Conservation (phyloP, 2,329 filamentous ascomycete genomes). For the Aspergillus sp. region DNA sequence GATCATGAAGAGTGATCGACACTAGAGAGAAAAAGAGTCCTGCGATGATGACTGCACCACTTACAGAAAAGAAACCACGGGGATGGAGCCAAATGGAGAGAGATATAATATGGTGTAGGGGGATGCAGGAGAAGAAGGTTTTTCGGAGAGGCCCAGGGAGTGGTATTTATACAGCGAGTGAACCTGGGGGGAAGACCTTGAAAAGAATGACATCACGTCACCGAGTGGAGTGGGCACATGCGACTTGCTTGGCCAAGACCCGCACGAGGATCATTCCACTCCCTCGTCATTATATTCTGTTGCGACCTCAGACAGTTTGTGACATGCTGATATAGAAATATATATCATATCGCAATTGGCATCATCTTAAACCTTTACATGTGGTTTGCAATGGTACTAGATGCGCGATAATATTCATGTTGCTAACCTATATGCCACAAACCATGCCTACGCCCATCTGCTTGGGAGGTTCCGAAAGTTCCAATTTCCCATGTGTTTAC, state of each 20-base stretch:
- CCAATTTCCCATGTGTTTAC: no score
- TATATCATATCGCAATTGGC: no score
- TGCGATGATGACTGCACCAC: background rate
- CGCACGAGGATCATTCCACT: background rate
- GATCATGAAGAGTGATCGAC: background rate
- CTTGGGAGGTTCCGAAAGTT: no score
- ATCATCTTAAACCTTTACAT: no score
- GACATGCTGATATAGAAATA: no score
- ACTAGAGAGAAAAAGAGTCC: background rate
- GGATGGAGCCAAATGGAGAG: background rate
- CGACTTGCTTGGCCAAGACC: conserved; percentile 14
- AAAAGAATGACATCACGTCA: conserved; percentile 35
- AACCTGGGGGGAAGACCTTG: conserved; percentile 9
- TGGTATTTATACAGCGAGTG: conserved; percentile 22
- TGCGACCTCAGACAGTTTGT: no score
- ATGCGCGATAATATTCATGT: no score
- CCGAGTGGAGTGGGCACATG: conserved; percentile 21
- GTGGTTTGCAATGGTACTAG: no score
- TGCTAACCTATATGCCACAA: no score
- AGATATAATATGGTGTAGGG: background rate
- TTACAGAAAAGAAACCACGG: background rate
- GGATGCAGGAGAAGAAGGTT: background rate
- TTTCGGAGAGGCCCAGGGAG: background rate
- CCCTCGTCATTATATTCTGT: background rate
- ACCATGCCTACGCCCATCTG: no score